Evolutionary conservation across 371 early-diverging fungal species (phyloP).

Genomic region (Dichotomocladium elegans): DNA sequence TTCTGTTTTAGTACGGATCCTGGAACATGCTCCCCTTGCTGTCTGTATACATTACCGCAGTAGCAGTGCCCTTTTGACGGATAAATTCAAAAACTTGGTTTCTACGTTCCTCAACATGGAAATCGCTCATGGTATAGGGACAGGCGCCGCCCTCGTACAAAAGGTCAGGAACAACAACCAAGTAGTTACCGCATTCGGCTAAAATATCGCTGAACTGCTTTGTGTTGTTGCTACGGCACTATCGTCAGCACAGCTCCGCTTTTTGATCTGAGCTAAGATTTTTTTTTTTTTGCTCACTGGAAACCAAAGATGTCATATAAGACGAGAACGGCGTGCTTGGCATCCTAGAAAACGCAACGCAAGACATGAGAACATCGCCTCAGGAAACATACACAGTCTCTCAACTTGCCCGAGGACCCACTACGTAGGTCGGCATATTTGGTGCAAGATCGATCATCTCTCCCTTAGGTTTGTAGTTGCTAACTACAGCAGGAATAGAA

Average conservation of each 20-base stretch:
- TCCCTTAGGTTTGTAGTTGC: conserved; percentile 55
- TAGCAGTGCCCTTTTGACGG: too few relatives aligned
- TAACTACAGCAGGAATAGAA: conserved; percentile 56
- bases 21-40: neutral
- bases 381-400: too few relatives aligned
- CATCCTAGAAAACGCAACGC: conserved; percentile 19
- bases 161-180: conserved; percentile 66
- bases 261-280: too few relatives aligned
- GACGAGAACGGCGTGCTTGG: conserved; percentile 43
- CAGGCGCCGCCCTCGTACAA: conserved; percentile 30
- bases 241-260: too few relatives aligned
- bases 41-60: neutral
- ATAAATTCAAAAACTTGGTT: conserved; percentile 10
- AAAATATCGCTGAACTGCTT: conserved; percentile 66
- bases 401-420: conserved; percentile 37
- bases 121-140: conserved; percentile 35
- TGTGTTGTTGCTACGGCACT: conserved; percentile 35
- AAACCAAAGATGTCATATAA: conserved; percentile 50
- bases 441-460: conserved; percentile 36
- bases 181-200: conserved; percentile 49
- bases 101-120: conserved; percentile 32
- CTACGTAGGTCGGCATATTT: conserved; percentile 15
- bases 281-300: too few relatives aligned
- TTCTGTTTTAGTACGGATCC: too few relatives aligned
- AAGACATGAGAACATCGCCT: too few relatives aligned